Conservation (phyloP, 1,139 yeast species). For the Taiozyma sp. region DNA sequence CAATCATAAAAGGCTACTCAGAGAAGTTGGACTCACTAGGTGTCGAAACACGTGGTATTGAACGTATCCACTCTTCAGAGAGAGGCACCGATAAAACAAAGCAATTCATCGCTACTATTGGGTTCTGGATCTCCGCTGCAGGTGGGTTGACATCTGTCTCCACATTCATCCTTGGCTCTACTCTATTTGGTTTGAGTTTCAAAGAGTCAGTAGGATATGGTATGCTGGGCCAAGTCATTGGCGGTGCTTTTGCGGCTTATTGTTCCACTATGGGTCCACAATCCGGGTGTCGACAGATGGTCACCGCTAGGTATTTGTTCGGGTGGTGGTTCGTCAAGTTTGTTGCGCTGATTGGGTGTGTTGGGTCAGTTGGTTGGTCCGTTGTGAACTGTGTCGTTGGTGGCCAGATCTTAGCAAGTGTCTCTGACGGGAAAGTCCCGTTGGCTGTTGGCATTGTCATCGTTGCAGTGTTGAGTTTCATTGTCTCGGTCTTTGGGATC, state of each 20-base stretch:
- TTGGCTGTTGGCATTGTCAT: slow-evolving; percentile 69
- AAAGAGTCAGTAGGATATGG: slow-evolving; percentile 58
- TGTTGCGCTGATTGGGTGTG: slow-evolving; percentile 59
- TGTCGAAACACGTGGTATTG: slow-evolving; percentile 79
- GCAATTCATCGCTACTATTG: slow-evolving; percentile 55
- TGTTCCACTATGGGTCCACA: slow-evolving; percentile 84
- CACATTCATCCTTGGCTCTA: slow-evolving; percentile 68
- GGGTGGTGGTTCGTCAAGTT: slow-evolving; percentile 82
- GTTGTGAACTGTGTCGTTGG: slow-evolving; percentile 81
- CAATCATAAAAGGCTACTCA: slow-evolving; percentile 21
- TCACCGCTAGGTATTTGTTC: slow-evolving; percentile 67
- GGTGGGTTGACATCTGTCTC: slow-evolving; percentile 87
- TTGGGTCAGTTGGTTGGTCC: slow-evolving; percentile 82
- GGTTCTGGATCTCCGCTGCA: slow-evolving; percentile 79
- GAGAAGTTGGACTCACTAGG: slow-evolving; percentile 43
- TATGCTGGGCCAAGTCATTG: slow-evolving; percentile 53
- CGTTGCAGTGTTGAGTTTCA: slow-evolving; percentile 57
- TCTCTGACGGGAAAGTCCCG: slow-evolving; percentile 60
- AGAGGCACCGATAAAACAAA: slow-evolving; percentile 44
- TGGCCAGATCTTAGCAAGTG: slow-evolving; percentile 67
- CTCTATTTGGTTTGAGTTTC: slow-evolving; percentile 61
- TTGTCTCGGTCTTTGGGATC: slow-evolving; percentile 74
- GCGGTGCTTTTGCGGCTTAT: slow-evolving; percentile 73
- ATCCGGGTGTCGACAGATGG: slow-evolving; percentile 86
- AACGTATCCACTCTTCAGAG: slow-evolving; percentile 66